These are phyloP conservation scores for Colletotrichum sp. DNA, from an alignment of 2,329 filamentous ascomycete species.

Conservation along the genomic window DNA sequence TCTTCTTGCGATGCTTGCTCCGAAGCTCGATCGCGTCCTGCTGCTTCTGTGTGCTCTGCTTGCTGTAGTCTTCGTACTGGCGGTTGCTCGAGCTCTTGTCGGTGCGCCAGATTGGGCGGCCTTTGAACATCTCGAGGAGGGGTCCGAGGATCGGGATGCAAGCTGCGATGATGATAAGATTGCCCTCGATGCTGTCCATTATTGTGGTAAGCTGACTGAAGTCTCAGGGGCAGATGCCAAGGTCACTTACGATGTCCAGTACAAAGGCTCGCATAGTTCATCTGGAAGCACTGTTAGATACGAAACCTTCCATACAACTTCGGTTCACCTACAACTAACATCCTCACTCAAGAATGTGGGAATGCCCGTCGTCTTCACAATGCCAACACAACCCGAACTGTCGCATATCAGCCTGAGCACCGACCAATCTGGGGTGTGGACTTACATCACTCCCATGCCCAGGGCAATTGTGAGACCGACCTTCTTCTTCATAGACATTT, in stretches of 20 bases:
- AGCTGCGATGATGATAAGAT: constrained; percentile 31
- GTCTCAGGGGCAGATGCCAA: neutral
- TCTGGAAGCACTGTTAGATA: neutral
- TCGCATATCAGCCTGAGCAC: neutral
- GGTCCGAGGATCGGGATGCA: constrained; percentile 33
- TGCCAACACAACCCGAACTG: neutral
- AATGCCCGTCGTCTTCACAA: neutral
- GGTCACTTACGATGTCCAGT: neutral
- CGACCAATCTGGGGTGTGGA: neutral
- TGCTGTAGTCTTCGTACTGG: neutral
- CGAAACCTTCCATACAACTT: fast-evolving
- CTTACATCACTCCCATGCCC: constrained; percentile 30
- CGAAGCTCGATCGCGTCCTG: neutral
- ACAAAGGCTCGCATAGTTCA: neutral
- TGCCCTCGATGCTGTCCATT: neutral
- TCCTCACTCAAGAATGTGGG: neutral
- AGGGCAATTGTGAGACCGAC: constrained; percentile 27
- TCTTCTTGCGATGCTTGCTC: neutral
- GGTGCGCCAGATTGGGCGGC: constrained; percentile 6
- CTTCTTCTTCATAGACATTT: constrained; percentile 27
- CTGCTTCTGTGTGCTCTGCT: neutral
- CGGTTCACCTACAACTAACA: neutral
- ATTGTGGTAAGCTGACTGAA: neutral
- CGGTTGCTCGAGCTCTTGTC: neutral
- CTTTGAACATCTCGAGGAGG: constrained; percentile 25